Percentiles rank a stretch among this genome's conserved stretches.
phyloP scores from a whole-genome alignment of 805 yeast species.

The Barnettozyma wickerhamii region DNA sequence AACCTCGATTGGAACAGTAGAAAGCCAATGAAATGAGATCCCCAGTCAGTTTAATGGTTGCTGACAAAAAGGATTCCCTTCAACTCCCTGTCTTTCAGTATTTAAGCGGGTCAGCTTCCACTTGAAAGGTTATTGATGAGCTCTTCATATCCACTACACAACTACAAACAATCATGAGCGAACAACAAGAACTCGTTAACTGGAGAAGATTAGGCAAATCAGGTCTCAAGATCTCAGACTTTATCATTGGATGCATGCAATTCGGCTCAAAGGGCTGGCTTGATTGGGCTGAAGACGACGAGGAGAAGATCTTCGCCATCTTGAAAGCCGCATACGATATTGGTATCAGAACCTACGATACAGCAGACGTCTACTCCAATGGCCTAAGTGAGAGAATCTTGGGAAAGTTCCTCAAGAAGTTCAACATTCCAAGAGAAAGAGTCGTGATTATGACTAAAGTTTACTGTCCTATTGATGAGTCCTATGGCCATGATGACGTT shows the following conservation, averaged over 20 bases:
- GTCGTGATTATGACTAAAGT: slow-evolving; percentile 50
- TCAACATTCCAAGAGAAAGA: slow-evolving; percentile 46
- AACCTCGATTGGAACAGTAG: too few species aligned
- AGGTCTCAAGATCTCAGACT: slow-evolving; percentile 44
- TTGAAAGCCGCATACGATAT: slow-evolving; percentile 41
- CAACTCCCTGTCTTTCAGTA: too few species aligned
- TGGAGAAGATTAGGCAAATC: slow-evolving; percentile 33
- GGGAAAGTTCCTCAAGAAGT: slow-evolving; percentile 48
- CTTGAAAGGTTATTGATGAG: too few species aligned
- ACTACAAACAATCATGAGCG: too few species aligned
- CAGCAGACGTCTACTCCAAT: slow-evolving; percentile 45
- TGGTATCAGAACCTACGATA: slow-evolving; percentile 46
- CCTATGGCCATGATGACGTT: neutral
- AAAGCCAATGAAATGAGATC: too few species aligned
- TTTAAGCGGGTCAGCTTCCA: too few species aligned
- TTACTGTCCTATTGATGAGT: slow-evolving; percentile 11
- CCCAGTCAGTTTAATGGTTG: too few species aligned
- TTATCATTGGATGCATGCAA: slow-evolving; percentile 52
- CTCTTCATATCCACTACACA: too few species aligned
- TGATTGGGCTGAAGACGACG: slow-evolving; percentile 42
- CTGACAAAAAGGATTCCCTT: too few species aligned
- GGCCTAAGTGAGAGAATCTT: slow-evolving; percentile 44
- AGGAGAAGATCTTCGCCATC: slow-evolving; percentile 38
- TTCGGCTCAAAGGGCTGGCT: slow-evolving; percentile 32
- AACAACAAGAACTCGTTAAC: neutral